Evolutionary conservation across 2,329 filamentous ascomycete genomes (phyloP).

Genomic region (Plectosphaerella plurivora): DNA sequence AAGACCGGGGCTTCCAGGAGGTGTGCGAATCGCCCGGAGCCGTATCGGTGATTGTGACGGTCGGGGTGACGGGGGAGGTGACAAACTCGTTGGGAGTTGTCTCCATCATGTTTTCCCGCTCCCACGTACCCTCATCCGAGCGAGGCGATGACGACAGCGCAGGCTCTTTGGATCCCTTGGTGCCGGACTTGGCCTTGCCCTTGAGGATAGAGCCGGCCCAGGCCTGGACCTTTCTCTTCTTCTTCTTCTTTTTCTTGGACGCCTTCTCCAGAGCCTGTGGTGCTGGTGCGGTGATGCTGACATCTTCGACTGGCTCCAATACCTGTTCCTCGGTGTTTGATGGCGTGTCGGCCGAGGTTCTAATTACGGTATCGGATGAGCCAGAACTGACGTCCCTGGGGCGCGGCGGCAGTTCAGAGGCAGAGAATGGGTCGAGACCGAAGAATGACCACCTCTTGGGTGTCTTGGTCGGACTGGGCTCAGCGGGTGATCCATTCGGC

Average conservation of each 20-base stretch:
- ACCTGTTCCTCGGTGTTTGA: constrained; percentile 31
- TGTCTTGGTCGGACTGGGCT: constrained; percentile 45
- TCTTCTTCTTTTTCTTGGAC: constrained; percentile 37
- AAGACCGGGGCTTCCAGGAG: constrained; percentile 30
- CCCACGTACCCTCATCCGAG: not conserved
- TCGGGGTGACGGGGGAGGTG: constrained; percentile 26
- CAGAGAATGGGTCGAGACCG: constrained; percentile 50
- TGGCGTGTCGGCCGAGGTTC: constrained; percentile 16
- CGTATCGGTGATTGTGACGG: constrained; percentile 37
- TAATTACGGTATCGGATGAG: constrained; percentile 34
- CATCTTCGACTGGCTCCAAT: constrained; percentile 19
- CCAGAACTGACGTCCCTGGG: constrained; percentile 41
- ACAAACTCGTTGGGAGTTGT: constrained; percentile 15
- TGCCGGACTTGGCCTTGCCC: constrained; percentile 51
- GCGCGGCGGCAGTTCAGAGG: constrained; percentile 40
- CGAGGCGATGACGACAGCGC: constrained; percentile 2
- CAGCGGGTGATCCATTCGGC: constrained; percentile 23
- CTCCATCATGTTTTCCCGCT: not conserved
- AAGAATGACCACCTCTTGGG: constrained; percentile 61
- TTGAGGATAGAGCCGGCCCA: constrained; percentile 67
- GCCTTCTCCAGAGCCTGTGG: constrained; percentile 19
- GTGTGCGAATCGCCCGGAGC: constrained; percentile 17
- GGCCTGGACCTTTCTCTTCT: constrained; percentile 71
- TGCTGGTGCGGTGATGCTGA: constrained; percentile 16
- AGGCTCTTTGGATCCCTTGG: constrained; percentile 22